Evolutionary conservation across 164 flowering plant genomes (phyloP), one percentile per base, ranked within the genome.

Genomic region (Sedum album): DNA sequence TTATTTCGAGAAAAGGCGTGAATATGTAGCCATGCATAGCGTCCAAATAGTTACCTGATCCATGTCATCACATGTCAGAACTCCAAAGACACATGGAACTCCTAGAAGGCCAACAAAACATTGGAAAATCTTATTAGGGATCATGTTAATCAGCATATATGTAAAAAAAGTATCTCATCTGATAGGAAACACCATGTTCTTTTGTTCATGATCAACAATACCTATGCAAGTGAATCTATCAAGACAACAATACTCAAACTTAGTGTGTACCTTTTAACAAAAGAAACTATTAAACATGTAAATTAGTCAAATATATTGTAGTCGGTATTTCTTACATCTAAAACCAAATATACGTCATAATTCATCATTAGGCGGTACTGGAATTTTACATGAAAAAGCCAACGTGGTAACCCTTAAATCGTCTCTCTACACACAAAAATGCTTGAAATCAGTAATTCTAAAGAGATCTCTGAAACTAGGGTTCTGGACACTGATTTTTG

Each of bases 21-120:
- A 63, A 33, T 20, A 31, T 48, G 31, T 4, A 31, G 28, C 10
- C 15, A 65, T 18, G 36, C 51, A 25, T 30, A 18, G 14, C 1
- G 31, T 11, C 13, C 26, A 60, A 15, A 28, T 41, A 2, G 63
- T 76, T 81, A 93, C 98, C 96, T 95, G 99, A 25, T 92, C 99
- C 97, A 95, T 83, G 83, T 84, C 72, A 46, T 95, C 97, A 69
- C 91, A 85, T 10, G 99, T 95, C 68, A 95, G 73, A 53, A 95
- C 97, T 69, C 99, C 96, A 78, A 93, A 91, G 55, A 93, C 75
- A 78, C 97, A 91, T 55, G 98, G 98, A 69, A 89, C 90, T 65
- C 97, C 98, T 93, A 76, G 78, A 84, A 69, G 18, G 18, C 31
- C 48, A 65, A 33, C 33, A 57, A 14, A 11, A 26, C 8, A 6